Evolutionary conservation across 768 basidiomycete species (phyloP).

Genomic region (Pleurotus pulmonarius): DNA sequence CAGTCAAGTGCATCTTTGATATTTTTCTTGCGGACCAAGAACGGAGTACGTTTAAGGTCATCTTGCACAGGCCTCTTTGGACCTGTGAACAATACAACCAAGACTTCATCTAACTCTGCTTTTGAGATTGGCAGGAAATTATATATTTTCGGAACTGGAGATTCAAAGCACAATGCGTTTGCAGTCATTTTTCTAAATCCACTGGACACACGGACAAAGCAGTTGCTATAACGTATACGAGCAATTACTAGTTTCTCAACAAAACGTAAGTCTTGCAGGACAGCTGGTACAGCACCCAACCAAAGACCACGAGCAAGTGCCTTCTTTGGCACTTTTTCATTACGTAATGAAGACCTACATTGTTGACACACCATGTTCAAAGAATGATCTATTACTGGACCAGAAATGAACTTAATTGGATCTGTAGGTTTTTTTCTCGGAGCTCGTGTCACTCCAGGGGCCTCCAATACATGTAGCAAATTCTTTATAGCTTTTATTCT

Average conservation of each 20-base stretch:
- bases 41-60: constrained; percentile 16
- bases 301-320: constrained; percentile 27
- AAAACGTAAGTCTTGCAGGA: constrained; percentile 16
- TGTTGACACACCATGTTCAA: too few relatives aligned
- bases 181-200: constrained; percentile 15
- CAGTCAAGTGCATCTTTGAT: constrained; percentile 22
- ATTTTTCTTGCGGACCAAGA: constrained; percentile 18
- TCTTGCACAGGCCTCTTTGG: constrained; percentile 8
- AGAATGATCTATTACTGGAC: too few relatives aligned
- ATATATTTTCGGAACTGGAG: constrained; percentile 19
- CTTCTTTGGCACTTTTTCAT: constrained; percentile 10
- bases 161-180: constrained; percentile 22
- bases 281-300: constrained; percentile 22
- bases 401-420: too few relatives aligned
- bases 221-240: constrained; percentile 16
- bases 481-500: not conserved
- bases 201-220: constrained; percentile 15
- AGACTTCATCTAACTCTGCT: constrained; percentile 16
- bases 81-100: constrained; percentile 14
- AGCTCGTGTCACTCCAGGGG: too few relatives aligned
- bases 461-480: not conserved
- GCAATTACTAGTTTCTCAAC: constrained; percentile 15
- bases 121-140: constrained; percentile 14
- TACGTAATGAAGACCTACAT: too few relatives aligned
- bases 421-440: too few relatives aligned